Base-by-base conservation (phyloP, 805 yeast genomes). In the Wickerhamomyces strasburgensis region DNA sequence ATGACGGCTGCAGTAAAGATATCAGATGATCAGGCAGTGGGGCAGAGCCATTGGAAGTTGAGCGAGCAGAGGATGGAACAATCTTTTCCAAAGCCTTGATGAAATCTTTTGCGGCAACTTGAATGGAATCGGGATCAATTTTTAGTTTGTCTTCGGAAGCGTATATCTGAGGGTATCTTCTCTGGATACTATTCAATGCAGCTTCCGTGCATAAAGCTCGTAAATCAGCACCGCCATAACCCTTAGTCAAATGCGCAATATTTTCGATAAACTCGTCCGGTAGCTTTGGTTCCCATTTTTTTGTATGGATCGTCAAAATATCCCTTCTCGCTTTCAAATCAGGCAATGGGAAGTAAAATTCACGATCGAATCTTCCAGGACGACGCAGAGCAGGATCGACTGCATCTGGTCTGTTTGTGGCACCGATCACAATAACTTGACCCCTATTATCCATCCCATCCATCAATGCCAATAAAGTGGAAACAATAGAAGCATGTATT, bases 391-490 rank as follows among this genome's bases (percentile, higher is more conserved):
- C 98, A 1, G 98, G 97, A 61, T 93, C 98, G n/a, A 93, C 85
- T 0, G 97, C 84, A 62, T 93, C 98, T 0, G 98, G 98, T 54
- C 98, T 70, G 62, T 93, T 93, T 0, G 98, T 93, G 1, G 98
- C 98, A 41, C 98, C 98, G 49, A 93, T 89, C 3, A 93, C 96
- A 46, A 93, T 90, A 14, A 93, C 98, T 57, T 93, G 98, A 6
- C 98, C 98, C 57, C 98, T 77, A 49, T 88, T 88, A 58, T 90
- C 98, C 98, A 93, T 93, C 51, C 98, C 98, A 60, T 93, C 98
- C 98, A 93, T 93, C 35, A 93, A 65, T 0, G 98, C 98, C 46
- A 93, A 72, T 52, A 93, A 65, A 0, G 98, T 93, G 5, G 97
- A 88, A 3, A 93, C 98, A 42, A 93, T 93, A 44, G 95, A 84